A percentile compares a stretch with the other conserved stretches of the same genome.
Evolutionary conservation across 805 yeast species (phyloP).

Genomic region (Sugiyamaella americana): DNA sequence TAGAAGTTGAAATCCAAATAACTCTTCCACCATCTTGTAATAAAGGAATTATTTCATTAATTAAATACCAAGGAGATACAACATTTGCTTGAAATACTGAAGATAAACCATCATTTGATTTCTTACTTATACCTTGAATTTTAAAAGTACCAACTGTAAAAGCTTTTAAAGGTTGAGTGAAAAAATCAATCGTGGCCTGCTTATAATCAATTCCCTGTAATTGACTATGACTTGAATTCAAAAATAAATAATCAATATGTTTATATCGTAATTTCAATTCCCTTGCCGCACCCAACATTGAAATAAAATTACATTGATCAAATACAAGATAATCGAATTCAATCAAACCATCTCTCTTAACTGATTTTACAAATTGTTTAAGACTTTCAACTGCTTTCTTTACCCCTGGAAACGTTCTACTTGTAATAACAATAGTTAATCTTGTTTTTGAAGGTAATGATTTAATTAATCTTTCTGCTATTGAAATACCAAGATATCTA

Average conservation of each 20-base stretch:
- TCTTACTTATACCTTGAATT: constrained; percentile 71
- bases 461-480: constrained; percentile 72
- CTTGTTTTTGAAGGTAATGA: constrained; percentile 47
- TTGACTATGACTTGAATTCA: constrained; percentile 88
- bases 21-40: constrained; percentile 58
- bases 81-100: constrained; percentile 90
- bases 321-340: constrained; percentile 84
- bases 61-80: constrained; percentile 87
- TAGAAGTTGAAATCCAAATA: constrained; percentile 80
- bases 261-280: constrained; percentile 61
- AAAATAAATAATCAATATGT: constrained; percentile 69
- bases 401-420: constrained; percentile 81
- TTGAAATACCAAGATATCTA: constrained; percentile 77
- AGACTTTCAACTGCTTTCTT: constrained; percentile 63
- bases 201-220: constrained; percentile 84
- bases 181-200: constrained; percentile 64
- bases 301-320: constrained; percentile 88
- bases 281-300: constrained; percentile 65
- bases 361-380: constrained; percentile 21
- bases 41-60: constrained; percentile 56
- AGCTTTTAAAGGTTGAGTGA: constrained; percentile 63
- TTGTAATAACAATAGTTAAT: constrained; percentile 78
- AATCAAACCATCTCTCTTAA: constrained; percentile 48
- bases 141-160: constrained; percentile 88
- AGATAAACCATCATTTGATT: constrained; percentile 73